These are phyloP conservation scores for Meripilus lineatus DNA, from an alignment of 1,284 basidiomycete genomes.

Conservation along the genomic window DNA sequence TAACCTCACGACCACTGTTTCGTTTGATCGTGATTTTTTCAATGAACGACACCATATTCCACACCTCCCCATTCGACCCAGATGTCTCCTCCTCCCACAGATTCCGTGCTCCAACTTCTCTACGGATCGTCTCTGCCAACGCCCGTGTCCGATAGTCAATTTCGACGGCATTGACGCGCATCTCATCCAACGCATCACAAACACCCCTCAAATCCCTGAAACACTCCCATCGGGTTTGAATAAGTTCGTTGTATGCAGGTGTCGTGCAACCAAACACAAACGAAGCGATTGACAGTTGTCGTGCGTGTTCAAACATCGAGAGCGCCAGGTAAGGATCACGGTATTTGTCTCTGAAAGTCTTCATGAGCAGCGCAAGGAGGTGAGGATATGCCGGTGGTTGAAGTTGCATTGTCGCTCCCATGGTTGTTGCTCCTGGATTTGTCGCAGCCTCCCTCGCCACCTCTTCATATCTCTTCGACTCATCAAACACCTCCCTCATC, in stretches of 20 bases:
- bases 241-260: conserved; percentile 79
- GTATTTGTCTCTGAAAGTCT: conserved; percentile 70
- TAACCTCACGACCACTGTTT: not conserved
- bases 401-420: conserved; percentile 25
- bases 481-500: conserved; percentile 61
- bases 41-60: conserved; percentile 32
- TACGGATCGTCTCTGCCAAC: conserved; percentile 62
- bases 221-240: conserved; percentile 74
- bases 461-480: conserved; percentile 45
- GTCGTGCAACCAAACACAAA: conserved; percentile 87
- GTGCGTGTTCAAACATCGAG: conserved; percentile 78
- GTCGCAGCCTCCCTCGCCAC: conserved; percentile 29
- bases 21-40: conserved; percentile 29
- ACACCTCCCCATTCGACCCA: conserved; percentile 38
- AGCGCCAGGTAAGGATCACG: conserved; percentile 77
- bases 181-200: conserved; percentile 69
- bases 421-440: conserved; percentile 27
- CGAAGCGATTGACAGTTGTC: conserved; percentile 65
- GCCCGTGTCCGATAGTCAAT: conserved; percentile 56
- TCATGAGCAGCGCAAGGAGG: conserved; percentile 71
- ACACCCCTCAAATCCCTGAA: conserved; percentile 79
- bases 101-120: conserved; percentile 52
- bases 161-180: conserved; percentile 72
- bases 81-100: conserved; percentile 45
- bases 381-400: conserved; percentile 69